Conservation (phyloP, 106 monocot genomes). For the Dioscorea dumetorum region DNA sequence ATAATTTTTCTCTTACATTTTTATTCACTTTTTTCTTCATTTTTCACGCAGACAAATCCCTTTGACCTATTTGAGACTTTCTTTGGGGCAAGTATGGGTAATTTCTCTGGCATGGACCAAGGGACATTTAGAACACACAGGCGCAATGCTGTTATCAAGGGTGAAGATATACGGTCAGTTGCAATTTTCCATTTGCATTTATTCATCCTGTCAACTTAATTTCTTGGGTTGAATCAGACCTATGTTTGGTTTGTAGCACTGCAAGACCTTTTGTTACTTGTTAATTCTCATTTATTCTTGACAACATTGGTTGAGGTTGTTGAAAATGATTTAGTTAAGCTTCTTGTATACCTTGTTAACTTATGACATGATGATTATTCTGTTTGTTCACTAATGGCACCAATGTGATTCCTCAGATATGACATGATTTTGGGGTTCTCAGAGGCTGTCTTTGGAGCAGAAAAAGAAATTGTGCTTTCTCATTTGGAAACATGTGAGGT, state of each 20-base stretch:
- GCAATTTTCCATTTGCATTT: not conserved
- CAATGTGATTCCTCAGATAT: constrained; percentile 46
- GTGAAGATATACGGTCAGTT: constrained; percentile 92
- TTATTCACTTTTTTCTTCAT: constrained; percentile 1
- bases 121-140: constrained; percentile 57
- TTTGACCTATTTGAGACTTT: constrained; percentile 97
- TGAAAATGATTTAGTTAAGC: too few species aligned
- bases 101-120: constrained; percentile 83
- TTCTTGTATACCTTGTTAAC: too few species aligned
- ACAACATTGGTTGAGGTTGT: too few species aligned
- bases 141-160: constrained; percentile 54
- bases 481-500: constrained; percentile 90
- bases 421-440: constrained; percentile 83
- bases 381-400: too few species aligned
- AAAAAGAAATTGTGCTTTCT: constrained; percentile 85
- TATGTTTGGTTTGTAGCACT: too few species aligned
- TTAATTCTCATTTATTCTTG: too few species aligned
- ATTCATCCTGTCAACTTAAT: too few species aligned
- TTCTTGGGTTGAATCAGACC: too few species aligned
- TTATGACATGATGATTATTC: too few species aligned
- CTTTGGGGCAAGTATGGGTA: constrained; percentile 91
- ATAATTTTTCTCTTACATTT: too few species aligned
- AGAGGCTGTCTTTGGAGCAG: constrained; percentile 89
- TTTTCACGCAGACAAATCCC: constrained; percentile 71
- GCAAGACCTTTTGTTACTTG: too few species aligned